These are phyloP conservation scores for Paspalum vaginatum DNA, from an alignment of 176 grass and related monocot genomes.

Conservation along the genomic window DNA sequence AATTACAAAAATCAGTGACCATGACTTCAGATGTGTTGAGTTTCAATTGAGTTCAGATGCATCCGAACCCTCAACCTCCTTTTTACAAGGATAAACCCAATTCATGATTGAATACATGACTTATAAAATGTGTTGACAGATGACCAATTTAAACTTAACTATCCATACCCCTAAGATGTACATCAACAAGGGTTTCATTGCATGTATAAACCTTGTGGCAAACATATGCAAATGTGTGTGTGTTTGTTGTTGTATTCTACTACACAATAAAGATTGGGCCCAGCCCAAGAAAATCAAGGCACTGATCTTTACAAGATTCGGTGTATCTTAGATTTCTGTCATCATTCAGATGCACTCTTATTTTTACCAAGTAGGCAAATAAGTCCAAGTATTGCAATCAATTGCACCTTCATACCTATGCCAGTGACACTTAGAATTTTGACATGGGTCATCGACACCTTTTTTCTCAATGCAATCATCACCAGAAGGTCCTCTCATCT, in stretches of 20 bases:
- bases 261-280: not conserved
- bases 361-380: not conserved
- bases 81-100: not conserved
- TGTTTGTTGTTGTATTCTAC: not conserved
- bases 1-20: not conserved
- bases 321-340: constrained; percentile 23
- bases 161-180: not conserved
- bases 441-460: constrained; percentile 44
- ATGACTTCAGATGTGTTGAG: not conserved
- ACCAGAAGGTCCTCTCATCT: constrained; percentile 49
- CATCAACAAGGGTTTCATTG: not conserved
- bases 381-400: constrained; percentile 22
- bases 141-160: not conserved
- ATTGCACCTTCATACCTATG: constrained; percentile 57
- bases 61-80: not conserved
- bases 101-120: not conserved
- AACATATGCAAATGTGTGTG: not conserved
- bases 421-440: constrained; percentile 49
- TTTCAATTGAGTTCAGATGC: not conserved
- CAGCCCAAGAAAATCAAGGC: constrained; percentile 4
- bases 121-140: not conserved
- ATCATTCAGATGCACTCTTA: not conserved
- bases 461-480: constrained; percentile 50
- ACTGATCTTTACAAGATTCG: constrained; percentile 17
- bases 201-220: not conserved